Conservation (phyloP, 2,329 filamentous ascomycete genomes). For the Fusarium sp. region DNA sequence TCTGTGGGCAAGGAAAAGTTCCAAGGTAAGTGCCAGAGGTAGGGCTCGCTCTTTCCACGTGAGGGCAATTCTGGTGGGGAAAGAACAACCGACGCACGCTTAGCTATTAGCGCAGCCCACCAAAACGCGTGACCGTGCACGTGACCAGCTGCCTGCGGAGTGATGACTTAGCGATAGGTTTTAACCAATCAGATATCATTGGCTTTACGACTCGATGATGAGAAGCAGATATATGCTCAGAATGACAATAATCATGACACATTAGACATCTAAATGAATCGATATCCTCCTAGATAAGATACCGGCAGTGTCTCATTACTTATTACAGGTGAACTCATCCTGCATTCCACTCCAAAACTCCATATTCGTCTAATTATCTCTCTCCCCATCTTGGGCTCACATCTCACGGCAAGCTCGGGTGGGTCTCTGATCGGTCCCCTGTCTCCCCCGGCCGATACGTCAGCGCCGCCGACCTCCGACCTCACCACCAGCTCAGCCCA, state of each 20-base stretch:
- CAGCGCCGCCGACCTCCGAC: constrained; percentile 49
- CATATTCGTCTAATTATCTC: not conserved
- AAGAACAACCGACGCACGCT: constrained; percentile 33
- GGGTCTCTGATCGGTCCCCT: constrained; percentile 45
- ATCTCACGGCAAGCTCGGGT: constrained; percentile 41
- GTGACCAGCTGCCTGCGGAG: constrained; percentile 16
- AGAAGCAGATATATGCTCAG: constrained; percentile 9
- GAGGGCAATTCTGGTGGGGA: constrained; percentile 45
- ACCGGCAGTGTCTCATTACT: too few species aligned
- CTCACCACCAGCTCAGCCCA: constrained; percentile 32
- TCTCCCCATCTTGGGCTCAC: not conserved
- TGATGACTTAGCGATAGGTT: not conserved
- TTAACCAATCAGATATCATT: constrained; percentile 23
- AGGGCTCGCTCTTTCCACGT: constrained; percentile 57
- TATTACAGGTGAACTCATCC: too few species aligned
- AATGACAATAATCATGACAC: not conserved
- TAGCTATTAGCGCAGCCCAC: constrained; percentile 28
- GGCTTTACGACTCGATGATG: not conserved
- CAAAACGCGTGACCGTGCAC: constrained; percentile 41
- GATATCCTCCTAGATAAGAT: not conserved
- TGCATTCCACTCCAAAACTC: not conserved
- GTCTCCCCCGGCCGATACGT: constrained; percentile 51
- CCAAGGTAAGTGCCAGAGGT: constrained; percentile 47
- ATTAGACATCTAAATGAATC: not conserved
- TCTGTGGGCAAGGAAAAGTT: constrained; percentile 60